Base-by-base conservation (phyloP, 1,284 basidiomycete species). In the Ustilago shanxiensis region DNA sequence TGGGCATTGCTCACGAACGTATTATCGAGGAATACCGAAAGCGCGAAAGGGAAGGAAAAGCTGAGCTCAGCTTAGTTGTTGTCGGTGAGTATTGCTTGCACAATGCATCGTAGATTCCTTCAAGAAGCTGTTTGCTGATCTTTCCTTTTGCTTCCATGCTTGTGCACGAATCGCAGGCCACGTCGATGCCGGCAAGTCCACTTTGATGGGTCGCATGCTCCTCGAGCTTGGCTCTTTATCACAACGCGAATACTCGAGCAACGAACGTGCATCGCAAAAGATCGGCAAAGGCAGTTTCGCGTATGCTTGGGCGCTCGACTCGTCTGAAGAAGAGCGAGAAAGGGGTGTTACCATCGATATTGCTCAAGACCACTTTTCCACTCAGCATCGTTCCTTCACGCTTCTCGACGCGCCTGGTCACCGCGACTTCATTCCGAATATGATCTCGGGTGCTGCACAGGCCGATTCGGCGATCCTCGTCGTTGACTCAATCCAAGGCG, bases 151-250 rank as follows among this genome's bases (percentile, higher is more conserved):
- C 41, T 44, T 44, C 31, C 11, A 33, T 31, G 14, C 14, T 50
- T 16, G 18, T 29, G 24, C 49, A 18, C 24, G 29, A 11, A 11
- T 16, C 14, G 28, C 80, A 95, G 95, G 96, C 26, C 96, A 99
- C 83, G 96, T 99, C 69, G 96, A 99, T 87, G 96, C 97, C 16
- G 96, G 96, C 55, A 99, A 99, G 87, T 98, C 95, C 11, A 99
- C 96, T 0, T 87, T 99, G 50, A 98, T 98, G 95, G 96, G 96
- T 0, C 89, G 95, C 59, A 86, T 99, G 72, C 86, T 99, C 50
- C 95, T 97, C 84, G 97, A 98, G 75, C 89, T 97, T 0, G 96
- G 97, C 18, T 89, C 90, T 77, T 84, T 98, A 61, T 92, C 92
- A 64, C 95, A 98, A 83, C 94, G 94, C 86, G 92, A 92, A 41